A percentile compares a stretch with the other conserved stretches of the same genome.
Conservation (phyloP, 495 filamentous ascomycete genomes). For the Penicillium canariense region DNA sequence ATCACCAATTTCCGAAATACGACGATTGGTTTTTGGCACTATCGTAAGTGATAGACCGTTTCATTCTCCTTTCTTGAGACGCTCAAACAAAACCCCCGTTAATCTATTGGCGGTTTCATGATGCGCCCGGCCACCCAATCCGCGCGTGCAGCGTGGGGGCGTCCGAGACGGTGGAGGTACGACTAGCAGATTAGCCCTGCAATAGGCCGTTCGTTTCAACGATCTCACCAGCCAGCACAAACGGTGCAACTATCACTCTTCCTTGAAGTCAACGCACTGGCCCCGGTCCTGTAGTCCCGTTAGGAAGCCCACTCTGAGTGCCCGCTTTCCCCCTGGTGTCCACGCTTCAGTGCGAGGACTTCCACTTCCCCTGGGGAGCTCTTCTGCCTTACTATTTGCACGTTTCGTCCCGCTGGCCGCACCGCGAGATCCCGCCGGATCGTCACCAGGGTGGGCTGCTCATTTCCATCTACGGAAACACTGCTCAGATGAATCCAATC, state of each 20-base stretch:
- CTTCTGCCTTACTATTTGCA: not conserved
- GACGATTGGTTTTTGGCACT: not conserved
- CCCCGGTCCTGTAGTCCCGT: not conserved
- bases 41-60: not conserved
- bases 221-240: conserved; percentile 1
- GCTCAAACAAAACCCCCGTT: not conserved
- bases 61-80: not conserved
- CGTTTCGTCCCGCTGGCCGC: not conserved
- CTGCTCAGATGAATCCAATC: not conserved
- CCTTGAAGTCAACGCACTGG: not conserved
- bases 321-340: conserved; percentile 2
- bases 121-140: conserved; percentile 10
- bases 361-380: not conserved
- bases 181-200: conserved; percentile 3
- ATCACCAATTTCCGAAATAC: not conserved
- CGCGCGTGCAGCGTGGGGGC: conserved; percentile 7
- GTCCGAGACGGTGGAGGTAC: not conserved
- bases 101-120: conserved; percentile 7
- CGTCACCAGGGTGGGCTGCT: not conserved
- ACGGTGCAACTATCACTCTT: conserved; percentile 5
- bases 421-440: conserved; percentile 6
- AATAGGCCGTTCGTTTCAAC: conserved; percentile 6
- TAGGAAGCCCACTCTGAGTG: not conserved
- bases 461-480: conserved; percentile 1
- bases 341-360: not conserved